These are phyloP conservation scores for Chrysoporthe deuterocubensis DNA, from an alignment of 2,329 filamentous ascomycete species.

Conservation along the genomic window DNA sequence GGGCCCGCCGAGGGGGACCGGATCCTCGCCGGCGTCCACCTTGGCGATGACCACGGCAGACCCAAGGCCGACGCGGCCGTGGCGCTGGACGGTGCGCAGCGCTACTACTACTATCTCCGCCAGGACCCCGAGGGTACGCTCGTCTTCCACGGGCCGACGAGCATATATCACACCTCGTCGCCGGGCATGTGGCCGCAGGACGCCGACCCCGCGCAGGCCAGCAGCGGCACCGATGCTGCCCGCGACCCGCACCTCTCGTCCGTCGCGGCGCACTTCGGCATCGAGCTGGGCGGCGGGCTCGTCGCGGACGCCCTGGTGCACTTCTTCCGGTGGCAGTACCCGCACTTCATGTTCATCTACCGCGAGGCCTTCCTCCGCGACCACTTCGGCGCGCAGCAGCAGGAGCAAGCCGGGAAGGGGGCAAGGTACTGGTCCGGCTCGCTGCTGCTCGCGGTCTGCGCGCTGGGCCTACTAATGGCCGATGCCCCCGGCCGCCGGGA, in stretches of 20 bases:
- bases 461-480: constrained; percentile 32
- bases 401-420: neutral
- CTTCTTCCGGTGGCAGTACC: constrained; percentile 39
- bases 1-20: neutral
- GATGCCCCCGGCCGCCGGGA: constrained; percentile 22
- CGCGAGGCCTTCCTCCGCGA: constrained; percentile 37
- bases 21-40: neutral
- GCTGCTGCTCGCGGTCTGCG: constrained; percentile 34
- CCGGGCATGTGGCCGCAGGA: neutral
- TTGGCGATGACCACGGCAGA: neutral
- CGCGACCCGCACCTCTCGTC: constrained; percentile 12
- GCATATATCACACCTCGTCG: constrained; percentile 33
- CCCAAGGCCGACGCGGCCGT: neutral
- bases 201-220: neutral
- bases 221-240: neutral
- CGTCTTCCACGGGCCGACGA: constrained; percentile 31
- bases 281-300: constrained; percentile 31
- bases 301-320: constrained; percentile 31
- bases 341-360: constrained; percentile 40
- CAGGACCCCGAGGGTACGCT: constrained; percentile 28
- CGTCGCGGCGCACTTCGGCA: constrained; percentile 33
- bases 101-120: neutral
- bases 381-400: constrained; percentile 27
- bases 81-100: neutral
- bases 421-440: constrained; percentile 37